phyloP scores from a whole-genome alignment of 768 basidiomycete species.

The Mycena galopus region DNA sequence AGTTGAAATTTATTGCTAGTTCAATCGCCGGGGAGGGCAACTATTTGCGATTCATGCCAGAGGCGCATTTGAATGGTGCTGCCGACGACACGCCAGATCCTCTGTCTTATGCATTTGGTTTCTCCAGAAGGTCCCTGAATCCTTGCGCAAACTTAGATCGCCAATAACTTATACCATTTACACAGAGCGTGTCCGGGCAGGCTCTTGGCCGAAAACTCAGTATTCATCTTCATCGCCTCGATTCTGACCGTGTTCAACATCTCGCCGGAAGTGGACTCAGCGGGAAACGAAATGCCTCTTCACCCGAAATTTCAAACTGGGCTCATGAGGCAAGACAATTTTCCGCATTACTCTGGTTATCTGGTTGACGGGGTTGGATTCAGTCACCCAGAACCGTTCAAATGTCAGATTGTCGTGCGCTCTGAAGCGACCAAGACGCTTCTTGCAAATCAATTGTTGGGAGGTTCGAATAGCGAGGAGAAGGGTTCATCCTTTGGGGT shows the following conservation, averaged over 20 bases:
- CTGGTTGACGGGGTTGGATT: not conserved
- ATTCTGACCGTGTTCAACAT: slow-evolving; percentile 16
- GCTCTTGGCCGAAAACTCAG: slow-evolving; percentile 24
- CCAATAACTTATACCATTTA: not conserved
- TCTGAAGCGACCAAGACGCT: not conserved
- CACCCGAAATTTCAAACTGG: slow-evolving; percentile 1
- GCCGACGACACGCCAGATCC: not conserved
- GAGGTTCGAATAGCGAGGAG: not conserved
- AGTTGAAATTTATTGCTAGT: not conserved
- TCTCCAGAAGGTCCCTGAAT: slow-evolving; percentile 6
- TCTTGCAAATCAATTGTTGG: slow-evolving; percentile 2
- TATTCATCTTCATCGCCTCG: slow-evolving; percentile 19
- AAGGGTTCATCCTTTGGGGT: not conserved
- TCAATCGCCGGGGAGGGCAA: slow-evolving; percentile 4
- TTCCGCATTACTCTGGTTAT: not conserved
- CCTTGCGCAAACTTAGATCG: too few relatives aligned
- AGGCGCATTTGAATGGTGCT: not conserved
- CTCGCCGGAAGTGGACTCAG: not conserved
- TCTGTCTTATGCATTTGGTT: slow-evolving; percentile 16
- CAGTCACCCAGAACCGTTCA: slow-evolving; percentile 24
- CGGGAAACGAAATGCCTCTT: not conserved
- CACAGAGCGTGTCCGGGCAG: slow-evolving; percentile 16
- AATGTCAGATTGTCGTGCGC: slow-evolving; percentile 3
- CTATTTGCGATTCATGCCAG: not conserved
- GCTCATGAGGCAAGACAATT: slow-evolving; percentile 7